A percentile compares a stretch with the other conserved stretches of the same genome.
These are phyloP conservation scores for Russula brevipes DNA, from an alignment of 768 basidiomycete genomes.

Conservation along the genomic window DNA sequence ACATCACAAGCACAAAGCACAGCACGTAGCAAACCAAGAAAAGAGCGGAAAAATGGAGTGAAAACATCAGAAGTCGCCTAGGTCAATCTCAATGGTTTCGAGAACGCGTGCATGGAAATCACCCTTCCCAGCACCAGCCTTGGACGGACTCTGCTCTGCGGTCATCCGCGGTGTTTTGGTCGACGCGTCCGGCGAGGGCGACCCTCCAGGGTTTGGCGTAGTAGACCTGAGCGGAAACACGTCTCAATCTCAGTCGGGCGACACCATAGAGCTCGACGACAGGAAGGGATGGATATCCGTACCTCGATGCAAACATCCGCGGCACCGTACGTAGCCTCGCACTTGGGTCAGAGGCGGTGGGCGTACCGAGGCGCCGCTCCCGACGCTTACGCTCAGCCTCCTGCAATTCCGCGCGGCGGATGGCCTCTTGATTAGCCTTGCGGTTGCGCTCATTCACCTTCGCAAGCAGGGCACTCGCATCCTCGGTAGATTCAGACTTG, in stretches of 20 bases:
- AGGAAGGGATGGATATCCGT: constrained; percentile 27
- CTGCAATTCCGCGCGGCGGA: constrained; percentile 67
- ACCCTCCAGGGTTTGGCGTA: constrained; percentile 37
- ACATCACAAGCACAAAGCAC: not conserved
- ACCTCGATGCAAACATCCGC: constrained; percentile 63
- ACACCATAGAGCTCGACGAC: not conserved
- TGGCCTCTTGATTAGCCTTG: constrained; percentile 73
- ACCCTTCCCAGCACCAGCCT: constrained; percentile 34
- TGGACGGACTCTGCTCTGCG: constrained; percentile 28
- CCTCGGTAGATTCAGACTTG: constrained; percentile 23
- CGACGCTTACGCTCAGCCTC: constrained; percentile 65
- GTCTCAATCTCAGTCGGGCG: not conserved
- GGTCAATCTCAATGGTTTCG: constrained; percentile 66
- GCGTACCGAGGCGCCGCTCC: constrained; percentile 55
- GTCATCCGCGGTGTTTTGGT: constrained; percentile 31
- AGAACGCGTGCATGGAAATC: constrained; percentile 55
- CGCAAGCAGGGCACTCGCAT: constrained; percentile 45
- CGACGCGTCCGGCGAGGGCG: constrained; percentile 31
- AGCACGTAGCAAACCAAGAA: constrained; percentile 6
- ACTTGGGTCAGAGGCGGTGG: constrained; percentile 47
- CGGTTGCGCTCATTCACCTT: constrained; percentile 89
- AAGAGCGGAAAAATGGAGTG: no score
- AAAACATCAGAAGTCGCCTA: constrained; percentile 60
- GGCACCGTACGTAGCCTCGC: constrained; percentile 64
- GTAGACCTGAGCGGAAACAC: constrained; percentile 32